A percentile compares a stretch with the other conserved stretches of the same genome.
Conservation (phyloP, 768 basidiomycete species). For the Panellus pusillus region DNA sequence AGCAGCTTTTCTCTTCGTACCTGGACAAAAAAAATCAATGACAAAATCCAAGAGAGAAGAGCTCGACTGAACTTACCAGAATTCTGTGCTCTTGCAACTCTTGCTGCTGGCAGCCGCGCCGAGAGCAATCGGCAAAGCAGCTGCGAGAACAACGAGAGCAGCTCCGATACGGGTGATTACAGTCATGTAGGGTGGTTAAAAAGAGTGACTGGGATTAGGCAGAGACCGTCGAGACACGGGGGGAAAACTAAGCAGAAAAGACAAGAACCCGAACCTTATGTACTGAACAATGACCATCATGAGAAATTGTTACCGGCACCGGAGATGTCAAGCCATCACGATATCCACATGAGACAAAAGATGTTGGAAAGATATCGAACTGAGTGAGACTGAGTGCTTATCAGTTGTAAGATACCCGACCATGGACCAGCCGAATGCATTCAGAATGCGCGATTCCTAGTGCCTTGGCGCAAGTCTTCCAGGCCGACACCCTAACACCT, state of each 20-base stretch:
- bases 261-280: conserved; percentile 6
- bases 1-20: conserved; percentile 37
- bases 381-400: no score
- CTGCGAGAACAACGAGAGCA: conserved; percentile 34
- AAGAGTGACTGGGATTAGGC: conserved; percentile 32
- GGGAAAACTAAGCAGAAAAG: conserved; percentile 22
- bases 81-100: conserved; percentile 31
- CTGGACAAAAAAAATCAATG: conserved; percentile 17
- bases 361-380: no score
- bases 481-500: no score
- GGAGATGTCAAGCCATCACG: not conserved
- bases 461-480: no score
- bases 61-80: conserved; percentile 29
- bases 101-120: conserved; percentile 28
- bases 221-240: conserved; percentile 23
- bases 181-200: conserved; percentile 33
- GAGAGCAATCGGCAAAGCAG: conserved; percentile 34
- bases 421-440: no score
- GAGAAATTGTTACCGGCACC: conserved; percentile 14
- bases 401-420: no score
- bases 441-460: no score
- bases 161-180: conserved; percentile 32
- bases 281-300: conserved; percentile 15
- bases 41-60: not conserved
- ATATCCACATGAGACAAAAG: no score